Conservation (phyloP, 2,329 filamentous ascomycete genomes). For the Fusarium protoensiforme region DNA sequence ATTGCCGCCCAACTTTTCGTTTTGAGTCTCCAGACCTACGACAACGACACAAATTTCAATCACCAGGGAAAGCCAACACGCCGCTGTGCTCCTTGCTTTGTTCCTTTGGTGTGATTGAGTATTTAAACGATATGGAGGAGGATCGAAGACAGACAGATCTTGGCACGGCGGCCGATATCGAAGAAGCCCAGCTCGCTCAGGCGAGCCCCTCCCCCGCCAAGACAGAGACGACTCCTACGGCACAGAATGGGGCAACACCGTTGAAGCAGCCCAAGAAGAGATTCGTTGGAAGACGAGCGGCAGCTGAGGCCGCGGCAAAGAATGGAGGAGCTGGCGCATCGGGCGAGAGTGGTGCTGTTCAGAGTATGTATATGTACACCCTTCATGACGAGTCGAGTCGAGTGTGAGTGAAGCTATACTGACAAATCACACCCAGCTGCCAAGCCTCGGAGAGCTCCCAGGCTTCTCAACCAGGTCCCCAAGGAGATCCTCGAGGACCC, state of each 20-base stretch:
- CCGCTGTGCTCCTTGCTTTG: neutral
- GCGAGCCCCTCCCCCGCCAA: slow-evolving; percentile 34
- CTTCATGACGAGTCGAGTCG: neutral
- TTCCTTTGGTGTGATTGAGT: neutral
- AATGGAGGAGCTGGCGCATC: slow-evolving; percentile 44
- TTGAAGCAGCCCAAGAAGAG: slow-evolving; percentile 86
- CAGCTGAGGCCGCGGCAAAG: slow-evolving; percentile 68
- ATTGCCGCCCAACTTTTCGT: slow-evolving; percentile 36
- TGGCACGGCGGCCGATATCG: slow-evolving; percentile 75
- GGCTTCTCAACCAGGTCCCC: slow-evolving; percentile 92
- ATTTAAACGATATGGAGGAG: slow-evolving; percentile 71
- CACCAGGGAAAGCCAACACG: neutral
- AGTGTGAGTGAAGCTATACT: slow-evolving; percentile 19
- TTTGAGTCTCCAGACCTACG: neutral
- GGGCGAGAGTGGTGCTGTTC: slow-evolving; percentile 48
- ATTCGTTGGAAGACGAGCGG: slow-evolving; percentile 86
- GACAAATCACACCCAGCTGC: slow-evolving; percentile 63
- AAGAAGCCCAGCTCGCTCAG: slow-evolving; percentile 56
- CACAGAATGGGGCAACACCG: slow-evolving; percentile 54
- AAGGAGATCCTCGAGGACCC: slow-evolving; percentile 85
- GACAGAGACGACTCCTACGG: slow-evolving; percentile 32
- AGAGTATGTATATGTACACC: slow-evolving; percentile 65
- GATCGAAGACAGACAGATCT: slow-evolving; percentile 78
- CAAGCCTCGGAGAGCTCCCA: slow-evolving; percentile 76
- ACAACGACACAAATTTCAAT: neutral